phyloP scores from a whole-genome alignment of 257 asterid genomes.

The Galeopsis tetrahit region DNA sequence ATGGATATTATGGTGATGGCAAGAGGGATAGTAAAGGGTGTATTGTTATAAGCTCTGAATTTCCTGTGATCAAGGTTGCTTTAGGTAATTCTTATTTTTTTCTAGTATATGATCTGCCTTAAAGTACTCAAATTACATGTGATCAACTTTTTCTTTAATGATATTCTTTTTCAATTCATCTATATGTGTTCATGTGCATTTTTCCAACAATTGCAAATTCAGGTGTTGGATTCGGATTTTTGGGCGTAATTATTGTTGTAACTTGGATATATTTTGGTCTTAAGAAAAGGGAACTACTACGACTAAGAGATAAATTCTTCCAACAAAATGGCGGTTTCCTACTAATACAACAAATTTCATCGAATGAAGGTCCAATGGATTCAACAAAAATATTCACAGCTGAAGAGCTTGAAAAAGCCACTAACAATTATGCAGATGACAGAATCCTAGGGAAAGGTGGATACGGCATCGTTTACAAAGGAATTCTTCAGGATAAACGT shows the following conservation, averaged over 20 bases:
- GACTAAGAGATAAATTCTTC: slow-evolving; percentile 65
- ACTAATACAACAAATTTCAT: slow-evolving; percentile 57
- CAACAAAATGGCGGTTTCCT: slow-evolving; percentile 78
- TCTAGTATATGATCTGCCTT: not conserved
- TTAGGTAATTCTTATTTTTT: slow-evolving; percentile 23
- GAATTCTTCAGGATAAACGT: slow-evolving; percentile 54
- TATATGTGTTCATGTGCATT: not conserved
- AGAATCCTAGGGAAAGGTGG: slow-evolving; percentile 78
- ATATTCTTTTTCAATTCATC: not conserved
- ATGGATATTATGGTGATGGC: slow-evolving; percentile 21
- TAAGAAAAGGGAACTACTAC: slow-evolving; percentile 50
- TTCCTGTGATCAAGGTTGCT: slow-evolving; percentile 20
- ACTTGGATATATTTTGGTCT: slow-evolving; percentile 60
- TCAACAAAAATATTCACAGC: slow-evolving; percentile 65
- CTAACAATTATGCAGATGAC: slow-evolving; percentile 59
- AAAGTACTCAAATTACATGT: not conserved
- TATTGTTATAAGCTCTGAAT: not conserved
- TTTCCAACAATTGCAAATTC: slow-evolving; percentile 24
- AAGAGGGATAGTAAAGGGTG: slow-evolving; percentile 16
- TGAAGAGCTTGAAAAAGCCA: slow-evolving; percentile 61
- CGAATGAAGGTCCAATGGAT: slow-evolving; percentile 48
- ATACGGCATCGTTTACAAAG: slow-evolving; percentile 73
- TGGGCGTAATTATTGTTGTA: slow-evolving; percentile 51
- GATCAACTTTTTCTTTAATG: not conserved
- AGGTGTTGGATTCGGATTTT: slow-evolving; percentile 72